Base-by-base conservation (phyloP, 1,139 yeast species). In the Eremothecium cymbalariae region DNA sequence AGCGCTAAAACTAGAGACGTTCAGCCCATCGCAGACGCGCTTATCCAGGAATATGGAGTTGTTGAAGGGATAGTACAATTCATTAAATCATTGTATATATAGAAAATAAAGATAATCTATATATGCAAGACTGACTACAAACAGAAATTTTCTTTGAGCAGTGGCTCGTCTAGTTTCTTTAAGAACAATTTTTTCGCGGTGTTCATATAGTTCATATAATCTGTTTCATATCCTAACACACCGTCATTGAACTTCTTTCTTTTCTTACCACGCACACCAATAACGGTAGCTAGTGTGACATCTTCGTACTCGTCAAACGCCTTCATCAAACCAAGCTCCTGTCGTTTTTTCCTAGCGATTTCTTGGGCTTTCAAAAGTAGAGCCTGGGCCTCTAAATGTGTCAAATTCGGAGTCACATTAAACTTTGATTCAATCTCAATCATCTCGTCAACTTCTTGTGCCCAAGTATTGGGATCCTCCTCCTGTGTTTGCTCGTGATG, bases 201-300 rank as follows among this genome's bases (percentile, higher is more conserved):
- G 25, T 43, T 45, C 25, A 56, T 44, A 17, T 40, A 39, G 21
- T 43, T 44, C 24, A 55, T 30, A 39, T 44, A 53, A 35, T 53
- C 58, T 4, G 61, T 56, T 39, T 57, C 60, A 36, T 51, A 55
- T 2, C 59, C 60, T 12, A 55, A 36, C 14, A 52, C 43, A 6
- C 46, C 47, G 32, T 56, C 60, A 19, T 43, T 47, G 38, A 45
- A 55, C 42, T 49, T 55, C 45, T 49, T 53, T 27, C 60, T 46
- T 35, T 55, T 57, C 40, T 56, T 55, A 28, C 60, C 60, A 30
- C 61, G 51, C 18, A 56, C 50, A 11, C 62, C 62, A 11, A 55
- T 47, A 5, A 54, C 50, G 4, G 57, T 50, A 2, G 59, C 60
- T 48, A 56, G 46, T 4, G 60, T 48, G 13, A 54, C 52, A 32